Evolutionary conservation across 495 filamentous ascomycete genomes (phyloP).

Genomic region (Hypoxylon lienhwacheense): DNA sequence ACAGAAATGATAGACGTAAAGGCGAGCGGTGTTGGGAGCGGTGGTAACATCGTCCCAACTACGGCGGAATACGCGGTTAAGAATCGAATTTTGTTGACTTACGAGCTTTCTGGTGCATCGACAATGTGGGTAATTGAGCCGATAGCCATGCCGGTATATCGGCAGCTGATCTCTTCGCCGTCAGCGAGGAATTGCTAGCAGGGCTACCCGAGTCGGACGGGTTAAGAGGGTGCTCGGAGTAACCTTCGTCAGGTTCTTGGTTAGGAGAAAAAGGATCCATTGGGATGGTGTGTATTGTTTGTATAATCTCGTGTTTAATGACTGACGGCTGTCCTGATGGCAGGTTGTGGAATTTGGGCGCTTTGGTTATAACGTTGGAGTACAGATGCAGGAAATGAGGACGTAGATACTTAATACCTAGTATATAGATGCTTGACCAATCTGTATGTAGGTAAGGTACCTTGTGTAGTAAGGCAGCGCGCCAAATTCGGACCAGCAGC

Average conservation of each 20-base stretch:
- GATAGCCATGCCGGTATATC: slow-evolving; percentile 49
- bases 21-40: not conserved
- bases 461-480: too few species aligned
- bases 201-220: slow-evolving; percentile 38
- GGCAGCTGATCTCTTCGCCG: slow-evolving; percentile 33
- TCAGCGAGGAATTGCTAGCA: slow-evolving; percentile 28
- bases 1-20: not conserved
- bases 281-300: slow-evolving; percentile 1
- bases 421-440: too few species aligned
- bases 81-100: slow-evolving; percentile 28
- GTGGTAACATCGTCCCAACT: not conserved
- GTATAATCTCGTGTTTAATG: slow-evolving; percentile 12
- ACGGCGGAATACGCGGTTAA: slow-evolving; percentile 1
- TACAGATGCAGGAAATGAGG: too few species aligned
- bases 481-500: too few species aligned
- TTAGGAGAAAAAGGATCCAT: slow-evolving; percentile 44
- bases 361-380: too few species aligned
- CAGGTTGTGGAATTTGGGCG: not conserved
- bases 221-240: slow-evolving; percentile 60
- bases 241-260: slow-evolving; percentile 59
- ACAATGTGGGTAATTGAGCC: slow-evolving; percentile 49
- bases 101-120: slow-evolving; percentile 53
- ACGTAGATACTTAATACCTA: too few species aligned
- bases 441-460: too few species aligned
- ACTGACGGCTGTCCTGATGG: slow-evolving; percentile 2